Conservation (phyloP, 176 grass and related monocot genomes). For the Oryza meridionalis region DNA sequence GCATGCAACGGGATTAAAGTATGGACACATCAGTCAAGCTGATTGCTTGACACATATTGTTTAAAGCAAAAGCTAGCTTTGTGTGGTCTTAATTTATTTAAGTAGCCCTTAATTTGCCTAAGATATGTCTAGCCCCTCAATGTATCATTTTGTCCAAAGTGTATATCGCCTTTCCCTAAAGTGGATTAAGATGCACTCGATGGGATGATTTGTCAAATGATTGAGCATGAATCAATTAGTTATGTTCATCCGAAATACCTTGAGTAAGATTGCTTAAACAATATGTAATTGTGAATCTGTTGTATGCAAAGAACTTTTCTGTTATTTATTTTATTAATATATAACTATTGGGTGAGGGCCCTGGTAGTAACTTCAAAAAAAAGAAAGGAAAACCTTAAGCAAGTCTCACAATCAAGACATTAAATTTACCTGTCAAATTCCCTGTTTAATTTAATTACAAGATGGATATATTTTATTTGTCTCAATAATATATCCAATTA, state of each 20-base stretch:
- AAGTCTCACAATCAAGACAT: neutral
- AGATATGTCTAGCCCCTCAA: neutral
- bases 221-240: neutral
- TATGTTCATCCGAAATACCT: neutral
- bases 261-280: neutral
- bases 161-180: neutral
- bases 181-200: neutral
- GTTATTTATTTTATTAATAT: no score
- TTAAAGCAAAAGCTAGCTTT: slow-evolving; percentile 19
- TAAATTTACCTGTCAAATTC: neutral
- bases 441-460: neutral
- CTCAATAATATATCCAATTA: neutral
- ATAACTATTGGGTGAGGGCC: no score
- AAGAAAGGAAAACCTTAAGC: neutral
- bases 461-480: neutral
- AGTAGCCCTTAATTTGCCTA: neutral
- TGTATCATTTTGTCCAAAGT: slow-evolving; percentile 22
- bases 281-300: no score
- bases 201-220: neutral
- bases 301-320: no score
- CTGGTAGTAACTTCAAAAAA: no score
- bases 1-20: neutral
- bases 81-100: neutral
- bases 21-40: slow-evolving; percentile 12
- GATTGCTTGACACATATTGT: no score